Percentiles rank a stretch among this genome's conserved stretches.
These are phyloP conservation scores for Scytalidium sp. DNA, from an alignment of 2,329 filamentous ascomycete genomes.

Conservation along the genomic window DNA sequence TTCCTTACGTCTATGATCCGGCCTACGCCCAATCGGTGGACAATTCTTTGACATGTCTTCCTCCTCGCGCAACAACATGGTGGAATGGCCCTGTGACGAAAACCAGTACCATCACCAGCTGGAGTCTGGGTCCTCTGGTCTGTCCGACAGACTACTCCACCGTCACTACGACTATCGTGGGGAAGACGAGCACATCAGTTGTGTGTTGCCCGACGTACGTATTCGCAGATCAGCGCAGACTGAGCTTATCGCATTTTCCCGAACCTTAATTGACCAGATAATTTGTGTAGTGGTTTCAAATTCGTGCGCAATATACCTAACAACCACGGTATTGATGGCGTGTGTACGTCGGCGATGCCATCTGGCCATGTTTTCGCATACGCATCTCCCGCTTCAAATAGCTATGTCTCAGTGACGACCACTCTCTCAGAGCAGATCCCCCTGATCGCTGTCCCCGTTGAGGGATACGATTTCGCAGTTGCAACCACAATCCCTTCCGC, in stretches of 20 bases:
- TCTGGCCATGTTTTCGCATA: slow-evolving; percentile 5
- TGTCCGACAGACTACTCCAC: slow-evolving; percentile 3
- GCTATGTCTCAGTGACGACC: slow-evolving; percentile 1
- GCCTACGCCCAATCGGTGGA: slow-evolving; percentile 4
- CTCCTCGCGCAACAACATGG: slow-evolving; percentile 5
- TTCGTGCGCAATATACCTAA: slow-evolving; percentile 1
- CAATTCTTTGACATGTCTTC: slow-evolving; percentile 5
- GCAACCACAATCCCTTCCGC: not conserved
- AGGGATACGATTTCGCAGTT: slow-evolving; percentile 8
- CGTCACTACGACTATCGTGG: slow-evolving; percentile 4
- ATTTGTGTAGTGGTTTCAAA: slow-evolving; percentile 1
- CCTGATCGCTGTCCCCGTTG: slow-evolving; percentile 5
- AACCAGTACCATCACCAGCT: not conserved
- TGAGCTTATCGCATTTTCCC: no score
- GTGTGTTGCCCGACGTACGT: slow-evolving; percentile 8
- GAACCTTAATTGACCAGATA: no score
- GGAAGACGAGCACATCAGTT: slow-evolving; percentile 3
- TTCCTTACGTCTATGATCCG: slow-evolving; percentile 7
- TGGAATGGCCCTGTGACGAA: slow-evolving; percentile 1
- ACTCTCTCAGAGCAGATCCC: not conserved
- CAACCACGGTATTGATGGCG: slow-evolving; percentile 1
- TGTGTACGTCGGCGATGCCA: slow-evolving; percentile 5
- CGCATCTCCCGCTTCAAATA: not conserved
- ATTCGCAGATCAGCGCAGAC: not conserved
- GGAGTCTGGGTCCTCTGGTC: slow-evolving; percentile 1